Base-by-base conservation (phyloP, 1,284 basidiomycete species). In the Anthracocystis walkeri region DNA sequence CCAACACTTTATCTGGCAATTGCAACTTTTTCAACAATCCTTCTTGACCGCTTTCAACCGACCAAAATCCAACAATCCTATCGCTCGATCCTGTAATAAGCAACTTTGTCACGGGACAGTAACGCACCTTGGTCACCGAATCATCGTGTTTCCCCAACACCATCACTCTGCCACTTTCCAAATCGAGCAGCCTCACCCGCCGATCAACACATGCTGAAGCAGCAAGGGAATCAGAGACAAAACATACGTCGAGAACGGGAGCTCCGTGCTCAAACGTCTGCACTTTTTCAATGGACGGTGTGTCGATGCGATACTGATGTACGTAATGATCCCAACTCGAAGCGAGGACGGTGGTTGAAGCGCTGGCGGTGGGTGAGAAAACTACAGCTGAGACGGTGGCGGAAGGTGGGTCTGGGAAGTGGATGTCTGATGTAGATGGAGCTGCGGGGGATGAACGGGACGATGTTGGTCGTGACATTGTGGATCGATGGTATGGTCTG, bases 211-310 rank as follows among this genome's bases (percentile, higher is more conserved):
- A 49, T 0, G 72, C 83, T 18, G 76, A 78, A 3, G 83, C 83
- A 3, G 81, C 83, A 1, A 79, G 57, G 3, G 33, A 33, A 21
- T 73, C 63, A 21, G 50, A 68, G 50, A 85, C 70, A 61, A 79
- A 85, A 44, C 80, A 81, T 0, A 79, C 78, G n/a, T 85, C 83
- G 0, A 85, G 67, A 6, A 84, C 83, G 0, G 83, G 70, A 0
- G 83, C 83, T 11, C 80, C 78, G 49, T 84, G 82, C 44, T 63
- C 21, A 20, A 83, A 83, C 3, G 59, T 75, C 31, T 79, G 80
- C 12, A 83, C 38, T 18, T 77, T 63, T 1, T 16, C 48, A 1
- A 66, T 51, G 0, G 54, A 20, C 29, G n/a, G 50, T 59, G 5
- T 4, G 29, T 31, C n/a, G 50, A 81, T 55, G 33, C 65, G 59